Evolutionary conservation across 2,329 filamentous ascomycete species (phyloP).

Genomic region (Scytalidium lignicola): DNA sequence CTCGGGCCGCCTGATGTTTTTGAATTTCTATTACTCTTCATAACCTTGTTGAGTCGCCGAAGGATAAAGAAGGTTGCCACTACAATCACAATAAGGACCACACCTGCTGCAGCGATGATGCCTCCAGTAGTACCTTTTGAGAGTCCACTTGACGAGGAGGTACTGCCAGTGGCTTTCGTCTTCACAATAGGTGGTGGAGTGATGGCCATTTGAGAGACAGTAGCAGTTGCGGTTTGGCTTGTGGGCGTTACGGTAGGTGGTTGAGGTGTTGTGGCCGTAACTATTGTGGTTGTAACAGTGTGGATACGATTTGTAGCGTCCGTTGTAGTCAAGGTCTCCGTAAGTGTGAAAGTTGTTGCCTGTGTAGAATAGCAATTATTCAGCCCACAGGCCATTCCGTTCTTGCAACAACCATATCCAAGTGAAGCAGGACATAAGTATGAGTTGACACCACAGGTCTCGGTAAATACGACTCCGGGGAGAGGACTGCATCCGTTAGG

Average conservation of each 20-base stretch:
- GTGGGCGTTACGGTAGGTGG: conserved; percentile 14
- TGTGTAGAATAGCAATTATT: conserved; percentile 43
- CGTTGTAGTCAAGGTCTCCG: conserved; percentile 41
- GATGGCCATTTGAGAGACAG: conserved; percentile 13
- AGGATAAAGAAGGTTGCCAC: conserved; percentile 44
- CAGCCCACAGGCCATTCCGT: conserved; percentile 43
- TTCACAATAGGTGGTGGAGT: conserved; percentile 16
- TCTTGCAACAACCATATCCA: conserved; percentile 48
- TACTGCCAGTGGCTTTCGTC: conserved; percentile 29
- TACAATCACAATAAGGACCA: conserved; percentile 43
- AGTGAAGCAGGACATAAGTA: conserved; percentile 45
- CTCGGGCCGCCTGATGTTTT: conserved; percentile 12
- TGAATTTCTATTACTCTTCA: conserved; percentile 28
- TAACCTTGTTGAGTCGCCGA: conserved; percentile 37
- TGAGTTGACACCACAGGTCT: conserved; percentile 39
- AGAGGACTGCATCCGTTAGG: conserved; percentile 39
- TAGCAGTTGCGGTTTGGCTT: conserved; percentile 1
- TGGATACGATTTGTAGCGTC: conserved; percentile 32
- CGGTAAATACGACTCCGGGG: conserved; percentile 34
- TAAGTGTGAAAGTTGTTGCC: conserved; percentile 40
- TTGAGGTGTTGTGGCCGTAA: conserved; percentile 33
- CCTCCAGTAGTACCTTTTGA: conserved; percentile 41
- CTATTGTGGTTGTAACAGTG: conserved; percentile 34
- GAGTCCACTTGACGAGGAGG: conserved; percentile 21
- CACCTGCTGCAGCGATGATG: conserved; percentile 47